Evolutionary conservation across 441 rosid genomes (phyloP).

Genomic region (Populus tomentosa): DNA sequence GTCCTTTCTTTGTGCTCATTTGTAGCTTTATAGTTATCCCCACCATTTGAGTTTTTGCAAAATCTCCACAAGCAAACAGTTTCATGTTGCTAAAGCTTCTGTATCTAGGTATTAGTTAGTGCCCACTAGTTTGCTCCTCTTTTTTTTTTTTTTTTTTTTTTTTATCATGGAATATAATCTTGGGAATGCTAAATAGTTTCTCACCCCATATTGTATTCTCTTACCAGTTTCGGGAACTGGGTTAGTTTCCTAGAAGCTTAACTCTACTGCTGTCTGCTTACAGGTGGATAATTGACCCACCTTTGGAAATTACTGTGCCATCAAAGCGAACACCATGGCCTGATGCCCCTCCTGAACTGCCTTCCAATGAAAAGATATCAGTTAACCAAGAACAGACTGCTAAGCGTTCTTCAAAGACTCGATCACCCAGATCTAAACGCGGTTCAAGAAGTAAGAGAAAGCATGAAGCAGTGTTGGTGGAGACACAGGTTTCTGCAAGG

Average conservation of each 20-base stretch:
- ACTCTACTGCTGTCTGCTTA: not conserved
- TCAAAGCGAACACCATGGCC: conserved; percentile 94
- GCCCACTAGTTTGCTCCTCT: not conserved
- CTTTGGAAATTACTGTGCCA: conserved; percentile 77
- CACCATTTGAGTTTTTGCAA: not conserved
- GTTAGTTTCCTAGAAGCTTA: not conserved
- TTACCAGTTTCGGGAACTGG: not conserved
- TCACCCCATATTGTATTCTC: not conserved
- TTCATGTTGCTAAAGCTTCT: not conserved
- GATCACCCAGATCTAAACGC: conserved; percentile 56
- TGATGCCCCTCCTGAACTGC: conserved; percentile 89
- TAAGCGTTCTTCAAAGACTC: conserved; percentile 51
- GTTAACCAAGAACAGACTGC: conserved; percentile 31
- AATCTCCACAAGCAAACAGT: not conserved
- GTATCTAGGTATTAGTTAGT: not conserved
- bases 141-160: too few species aligned
- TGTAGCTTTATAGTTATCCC: not conserved
- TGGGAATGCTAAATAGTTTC: not conserved
- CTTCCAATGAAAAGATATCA: conserved; percentile 36
- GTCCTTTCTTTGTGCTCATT: not conserved
- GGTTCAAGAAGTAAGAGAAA: conserved; percentile 62
- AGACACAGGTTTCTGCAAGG: conserved; percentile 35
- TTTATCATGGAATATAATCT: not conserved
- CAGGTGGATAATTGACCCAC: conserved; percentile 96
- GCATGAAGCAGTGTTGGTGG: conserved; percentile 57